Percentiles rank a stretch among this genome's conserved stretches.
phyloP scores from a whole-genome alignment of 768 basidiomycete genomes.

The Tephrocybe rancida region DNA sequence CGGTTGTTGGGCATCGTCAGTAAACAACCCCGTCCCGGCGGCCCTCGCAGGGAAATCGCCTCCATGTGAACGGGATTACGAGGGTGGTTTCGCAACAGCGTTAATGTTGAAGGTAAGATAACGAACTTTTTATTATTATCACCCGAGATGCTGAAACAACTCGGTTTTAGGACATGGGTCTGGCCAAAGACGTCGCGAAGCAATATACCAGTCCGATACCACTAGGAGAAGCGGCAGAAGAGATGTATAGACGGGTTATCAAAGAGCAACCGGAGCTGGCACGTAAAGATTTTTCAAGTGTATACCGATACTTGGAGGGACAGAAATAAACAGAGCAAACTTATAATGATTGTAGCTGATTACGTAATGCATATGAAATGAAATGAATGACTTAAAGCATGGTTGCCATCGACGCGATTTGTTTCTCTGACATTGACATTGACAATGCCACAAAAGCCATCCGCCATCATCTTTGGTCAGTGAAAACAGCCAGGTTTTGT shows the following conservation, averaged over 20 bases:
- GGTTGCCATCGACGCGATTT: conserved; percentile 12
- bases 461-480: conserved; percentile 78
- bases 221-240: conserved; percentile 64
- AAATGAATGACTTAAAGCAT: conserved; percentile 16
- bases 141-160: background rate
- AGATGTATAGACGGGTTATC: conserved; percentile 62
- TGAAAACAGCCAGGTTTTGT: conserved; percentile 6
- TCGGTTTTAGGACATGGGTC: conserved; percentile 72
- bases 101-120: conserved; percentile 78
- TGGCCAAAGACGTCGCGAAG: conserved; percentile 68
- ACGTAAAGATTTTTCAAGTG: conserved; percentile 78
- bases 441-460: conserved; percentile 48
- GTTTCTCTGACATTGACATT: conserved; percentile 8
- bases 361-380: conserved; percentile 14
- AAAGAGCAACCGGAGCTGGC: conserved; percentile 58
- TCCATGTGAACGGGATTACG: conserved; percentile 81
- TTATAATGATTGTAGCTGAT: conserved; percentile 12
- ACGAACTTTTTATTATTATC: background rate
- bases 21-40: conserved; percentile 86
- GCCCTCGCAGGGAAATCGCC: conserved; percentile 73
- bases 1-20: conserved; percentile 79
- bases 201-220: conserved; percentile 55
- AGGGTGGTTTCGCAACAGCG: conserved; percentile 83
- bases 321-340: no score
- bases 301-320: conserved; percentile 63